Conservation (phyloP, 306 rosid species). For the Spatholobus suberectus region DNA sequence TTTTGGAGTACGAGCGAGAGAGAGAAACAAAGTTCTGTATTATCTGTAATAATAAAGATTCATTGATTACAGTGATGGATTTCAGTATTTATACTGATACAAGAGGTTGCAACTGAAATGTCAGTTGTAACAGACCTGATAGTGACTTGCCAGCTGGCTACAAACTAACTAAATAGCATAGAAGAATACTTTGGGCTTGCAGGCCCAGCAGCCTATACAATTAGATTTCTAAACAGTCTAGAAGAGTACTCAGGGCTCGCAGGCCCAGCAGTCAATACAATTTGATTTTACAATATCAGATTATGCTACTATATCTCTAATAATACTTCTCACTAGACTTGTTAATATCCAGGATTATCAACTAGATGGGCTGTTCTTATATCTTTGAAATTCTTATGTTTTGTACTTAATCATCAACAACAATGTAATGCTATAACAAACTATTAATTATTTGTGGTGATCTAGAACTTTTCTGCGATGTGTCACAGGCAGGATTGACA, state of each 20-base stretch:
- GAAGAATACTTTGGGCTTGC: background rate
- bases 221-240: background rate
- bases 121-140: background rate
- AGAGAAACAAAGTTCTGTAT: background rate
- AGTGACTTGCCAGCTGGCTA: too few relatives aligned
- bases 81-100: background rate
- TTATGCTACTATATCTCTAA: background rate
- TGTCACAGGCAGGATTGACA: conserved; percentile 68
- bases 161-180: background rate
- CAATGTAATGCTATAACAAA: background rate
- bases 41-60: background rate
- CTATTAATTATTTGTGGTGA: background rate
- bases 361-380: background rate
- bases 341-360: conserved; percentile 4
- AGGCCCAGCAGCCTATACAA: background rate
- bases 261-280: background rate
- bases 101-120: background rate
- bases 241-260: background rate
- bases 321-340: background rate
- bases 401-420: background rate
- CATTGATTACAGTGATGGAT: background rate
- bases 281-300: background rate
- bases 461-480: conserved; percentile 11
- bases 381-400: conserved; percentile 10
- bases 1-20: background rate